phyloP scores from a whole-genome alignment of 371 early-diverging fungal species.

The Mortierella sp. region DNA sequence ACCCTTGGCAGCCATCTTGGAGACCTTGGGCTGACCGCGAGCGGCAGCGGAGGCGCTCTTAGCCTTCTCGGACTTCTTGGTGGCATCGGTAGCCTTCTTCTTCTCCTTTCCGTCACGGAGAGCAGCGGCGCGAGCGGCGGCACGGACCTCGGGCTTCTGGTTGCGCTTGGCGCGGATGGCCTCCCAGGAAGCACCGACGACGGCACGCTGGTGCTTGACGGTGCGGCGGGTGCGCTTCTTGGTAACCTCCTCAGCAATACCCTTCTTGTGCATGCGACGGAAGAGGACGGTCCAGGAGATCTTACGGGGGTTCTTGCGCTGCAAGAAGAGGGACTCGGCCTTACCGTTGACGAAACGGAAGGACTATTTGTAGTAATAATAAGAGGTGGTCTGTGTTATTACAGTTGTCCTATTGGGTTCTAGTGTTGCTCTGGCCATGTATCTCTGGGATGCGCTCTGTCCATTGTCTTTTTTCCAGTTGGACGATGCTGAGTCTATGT shows the following conservation, averaged over 20 bases:
- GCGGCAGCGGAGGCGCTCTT: conserved; percentile 59
- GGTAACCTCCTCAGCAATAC: conserved; percentile 94
- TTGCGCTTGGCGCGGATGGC: conserved; percentile 96
- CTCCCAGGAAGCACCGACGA: conserved; percentile 96
- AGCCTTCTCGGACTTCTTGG: conserved; percentile 87
- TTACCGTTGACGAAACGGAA: conserved; percentile 97
- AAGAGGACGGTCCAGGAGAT: conserved; percentile 97
- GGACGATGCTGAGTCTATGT: neutral
- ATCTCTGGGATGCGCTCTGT: neutral
- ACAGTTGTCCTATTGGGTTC: neutral
- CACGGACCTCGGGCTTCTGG: conserved; percentile 96
- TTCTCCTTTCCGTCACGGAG: conserved; percentile 91
- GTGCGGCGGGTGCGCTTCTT: conserved; percentile 97
- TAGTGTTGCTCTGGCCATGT: neutral
- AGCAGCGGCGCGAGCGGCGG: conserved; percentile 92
- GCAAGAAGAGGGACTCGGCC: conserved; percentile 94
- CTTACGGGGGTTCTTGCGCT: conserved; percentile 97
- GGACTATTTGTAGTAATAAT: conserved; percentile 56
- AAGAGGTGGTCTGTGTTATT: conserved; percentile 6
- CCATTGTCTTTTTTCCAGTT: neutral
- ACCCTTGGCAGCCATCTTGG: conserved; percentile 92
- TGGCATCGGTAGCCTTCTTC: conserved; percentile 84
- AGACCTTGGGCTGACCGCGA: conserved; percentile 77
- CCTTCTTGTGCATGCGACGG: conserved; percentile 99
- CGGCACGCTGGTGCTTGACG: conserved; percentile 97